phyloP scores from a whole-genome alignment of 148 eudicot species.

The Rhododendron griersonianum region DNA sequence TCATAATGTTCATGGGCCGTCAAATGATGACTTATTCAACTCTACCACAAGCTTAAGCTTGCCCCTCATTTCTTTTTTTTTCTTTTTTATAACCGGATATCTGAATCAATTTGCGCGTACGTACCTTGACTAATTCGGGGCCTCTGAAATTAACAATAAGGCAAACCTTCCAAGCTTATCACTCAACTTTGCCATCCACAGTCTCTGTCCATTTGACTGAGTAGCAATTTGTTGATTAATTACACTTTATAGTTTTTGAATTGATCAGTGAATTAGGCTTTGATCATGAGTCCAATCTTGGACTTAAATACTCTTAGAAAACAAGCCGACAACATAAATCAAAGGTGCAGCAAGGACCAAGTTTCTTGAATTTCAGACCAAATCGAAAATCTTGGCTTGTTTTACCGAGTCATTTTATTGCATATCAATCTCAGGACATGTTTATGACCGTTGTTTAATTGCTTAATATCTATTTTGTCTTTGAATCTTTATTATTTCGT shows the following conservation, averaged over 20 bases:
- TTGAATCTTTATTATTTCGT: too few relatives aligned
- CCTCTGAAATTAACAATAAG: too few relatives aligned
- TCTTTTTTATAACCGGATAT: too few relatives aligned
- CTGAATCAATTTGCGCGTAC: too few relatives aligned
- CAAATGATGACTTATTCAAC: neutral
- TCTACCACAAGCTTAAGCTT: neutral
- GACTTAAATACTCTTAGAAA: neutral
- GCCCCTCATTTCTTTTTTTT: neutral
- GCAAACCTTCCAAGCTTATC: neutral
- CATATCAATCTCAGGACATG: too few relatives aligned
- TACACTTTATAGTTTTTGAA: neutral
- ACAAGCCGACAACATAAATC: neutral
- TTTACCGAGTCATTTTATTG: too few relatives aligned
- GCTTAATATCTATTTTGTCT: too few relatives aligned
- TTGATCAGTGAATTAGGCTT: neutral
- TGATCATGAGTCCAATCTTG: neutral
- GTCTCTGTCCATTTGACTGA: neutral
- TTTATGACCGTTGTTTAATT: too few relatives aligned
- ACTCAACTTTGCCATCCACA: neutral
- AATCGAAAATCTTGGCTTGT: too few relatives aligned
- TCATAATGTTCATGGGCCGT: neutral
- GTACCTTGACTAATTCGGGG: rapidly evolving
- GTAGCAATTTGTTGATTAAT: neutral
- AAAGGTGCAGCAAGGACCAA: too few relatives aligned
- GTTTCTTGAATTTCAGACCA: too few relatives aligned